phyloP scores from a whole-genome alignment of 192 early-diverging fungal genomes.

The Coemansia umbellata region DNA sequence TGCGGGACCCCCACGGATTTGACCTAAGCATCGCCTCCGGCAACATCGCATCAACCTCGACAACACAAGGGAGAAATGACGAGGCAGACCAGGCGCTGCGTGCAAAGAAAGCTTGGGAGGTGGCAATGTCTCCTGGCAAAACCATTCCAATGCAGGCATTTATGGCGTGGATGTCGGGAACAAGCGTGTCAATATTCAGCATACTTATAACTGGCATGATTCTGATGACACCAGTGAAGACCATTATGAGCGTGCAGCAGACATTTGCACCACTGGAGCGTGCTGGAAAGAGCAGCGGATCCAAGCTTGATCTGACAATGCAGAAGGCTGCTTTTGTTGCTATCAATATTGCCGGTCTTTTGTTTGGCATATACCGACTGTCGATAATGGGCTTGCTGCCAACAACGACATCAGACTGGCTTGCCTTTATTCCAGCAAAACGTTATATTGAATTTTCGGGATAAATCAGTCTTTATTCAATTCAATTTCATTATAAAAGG shows the following conservation, averaged over 20 bases:
- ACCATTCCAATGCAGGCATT: slow-evolving; percentile 95
- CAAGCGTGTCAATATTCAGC: slow-evolving; percentile 90
- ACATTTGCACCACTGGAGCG: slow-evolving; percentile 76
- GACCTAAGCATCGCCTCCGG: slow-evolving; percentile 15
- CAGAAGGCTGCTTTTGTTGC: slow-evolving; percentile 83
- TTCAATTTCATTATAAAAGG: background rate
- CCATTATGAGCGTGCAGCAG: slow-evolving; percentile 68
- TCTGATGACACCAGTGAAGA: slow-evolving; percentile 77
- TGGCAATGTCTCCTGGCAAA: slow-evolving; percentile 83
- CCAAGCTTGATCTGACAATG: slow-evolving; percentile 54
- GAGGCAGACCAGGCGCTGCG: slow-evolving; percentile 33
- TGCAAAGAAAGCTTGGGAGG: slow-evolving; percentile 94
- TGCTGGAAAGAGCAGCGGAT: slow-evolving; percentile 37
- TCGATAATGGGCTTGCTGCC: slow-evolving; percentile 94
- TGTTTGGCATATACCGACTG: slow-evolving; percentile 88
- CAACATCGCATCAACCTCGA: slow-evolving; percentile 1
- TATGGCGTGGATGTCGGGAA: slow-evolving; percentile 99
- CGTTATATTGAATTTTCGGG: slow-evolving; percentile 34
- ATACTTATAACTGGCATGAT: slow-evolving; percentile 97
- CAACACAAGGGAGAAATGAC: slow-evolving; percentile 7
- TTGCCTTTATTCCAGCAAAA: slow-evolving; percentile 83
- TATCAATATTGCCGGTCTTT: slow-evolving; percentile 74
- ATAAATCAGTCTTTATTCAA: slow-evolving; percentile 1
- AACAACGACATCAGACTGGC: slow-evolving; percentile 89
- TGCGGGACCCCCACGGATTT: slow-evolving; percentile 32